Evolutionary conservation across 2,329 filamentous ascomycete species (phyloP), one percentile per base, ranked within the genome.

Genomic region (Emmonsia crescens): DNA sequence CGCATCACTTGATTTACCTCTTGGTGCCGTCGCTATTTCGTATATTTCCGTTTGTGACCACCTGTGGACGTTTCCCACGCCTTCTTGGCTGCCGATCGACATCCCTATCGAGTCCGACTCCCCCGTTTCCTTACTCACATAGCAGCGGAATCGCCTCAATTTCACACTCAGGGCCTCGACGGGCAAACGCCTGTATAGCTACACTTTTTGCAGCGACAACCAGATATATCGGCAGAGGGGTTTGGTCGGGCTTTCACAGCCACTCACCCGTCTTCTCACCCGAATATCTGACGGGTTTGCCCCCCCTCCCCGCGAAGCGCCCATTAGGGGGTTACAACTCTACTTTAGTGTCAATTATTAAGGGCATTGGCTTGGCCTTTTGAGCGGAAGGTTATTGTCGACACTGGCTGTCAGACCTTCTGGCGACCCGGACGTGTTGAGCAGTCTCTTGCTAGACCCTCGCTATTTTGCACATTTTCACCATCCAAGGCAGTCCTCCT

Each of bases 371-470:
- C 19, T n/a, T 40, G 33, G 5, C 19, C 21, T 27, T 56, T 56
- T 38, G 54, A 56, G 29, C 36, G 21, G n/a, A 56, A 42, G 54
- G 36, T 5, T 21, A 56, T 19, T 14, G 36, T 56, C 16, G 54
- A 56, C 54, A 42, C 54, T 56, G 54, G 54, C 36, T 56, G 54
- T 55, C 29, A 55, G 16, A 33, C 51, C 19, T 55, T 55, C 51
- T 55, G 16, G 31, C 19, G 51, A 36, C 5, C 31, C 21, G 31
- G 51, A 31, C 51, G 21, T 54, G 27, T 9, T 51, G 48, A 51
- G 48, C 51, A 54, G 19, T 38, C 16, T 36, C 31, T 36, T 21
- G n/a, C 19, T 38, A n/a, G 52, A 44, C 42, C 27, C 38, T 48
- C 38, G 56, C n/a, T 38, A 59, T 31, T 14, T 24, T 29, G 33